These are phyloP conservation scores for Fusarium nelsonii DNA, from an alignment of 2,329 filamentous ascomycete genomes.

Conservation along the genomic window DNA sequence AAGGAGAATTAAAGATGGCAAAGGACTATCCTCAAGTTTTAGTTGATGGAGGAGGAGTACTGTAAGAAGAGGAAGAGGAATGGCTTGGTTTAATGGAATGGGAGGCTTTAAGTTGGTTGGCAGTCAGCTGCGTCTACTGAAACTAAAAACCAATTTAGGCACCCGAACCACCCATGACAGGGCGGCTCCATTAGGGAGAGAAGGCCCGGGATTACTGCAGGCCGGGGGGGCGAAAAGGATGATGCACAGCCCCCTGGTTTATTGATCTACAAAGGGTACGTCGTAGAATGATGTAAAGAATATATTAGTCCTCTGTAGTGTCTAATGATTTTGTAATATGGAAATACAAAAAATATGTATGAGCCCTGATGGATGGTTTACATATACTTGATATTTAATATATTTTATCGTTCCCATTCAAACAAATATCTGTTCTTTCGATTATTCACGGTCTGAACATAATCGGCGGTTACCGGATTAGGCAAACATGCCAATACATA, in stretches of 20 bases:
- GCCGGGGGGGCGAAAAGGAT: constrained; percentile 1
- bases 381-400: too few relatives aligned
- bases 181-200: constrained; percentile 12
- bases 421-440: not conserved
- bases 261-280: constrained; percentile 17
- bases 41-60: constrained; percentile 19
- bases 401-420: too few relatives aligned
- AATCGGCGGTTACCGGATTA: constrained; percentile 19
- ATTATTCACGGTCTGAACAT: not conserved
- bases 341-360: too few relatives aligned
- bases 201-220: too few relatives aligned
- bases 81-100: constrained; percentile 19
- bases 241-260: constrained; percentile 23
- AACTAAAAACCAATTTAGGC: constrained; percentile 26
- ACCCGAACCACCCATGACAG: constrained; percentile 14
- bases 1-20: constrained; percentile 1
- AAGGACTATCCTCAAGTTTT: constrained; percentile 5
- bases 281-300: not conserved
- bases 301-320: not conserved
- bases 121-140: constrained; percentile 29
- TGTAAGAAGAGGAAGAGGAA: not conserved
- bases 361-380: too few relatives aligned
- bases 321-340: not conserved
- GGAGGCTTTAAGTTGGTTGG: constrained; percentile 22
- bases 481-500: not conserved